phyloP scores from a whole-genome alignment of 176 grass and related monocot species.

The Carex myosuroides region DNA sequence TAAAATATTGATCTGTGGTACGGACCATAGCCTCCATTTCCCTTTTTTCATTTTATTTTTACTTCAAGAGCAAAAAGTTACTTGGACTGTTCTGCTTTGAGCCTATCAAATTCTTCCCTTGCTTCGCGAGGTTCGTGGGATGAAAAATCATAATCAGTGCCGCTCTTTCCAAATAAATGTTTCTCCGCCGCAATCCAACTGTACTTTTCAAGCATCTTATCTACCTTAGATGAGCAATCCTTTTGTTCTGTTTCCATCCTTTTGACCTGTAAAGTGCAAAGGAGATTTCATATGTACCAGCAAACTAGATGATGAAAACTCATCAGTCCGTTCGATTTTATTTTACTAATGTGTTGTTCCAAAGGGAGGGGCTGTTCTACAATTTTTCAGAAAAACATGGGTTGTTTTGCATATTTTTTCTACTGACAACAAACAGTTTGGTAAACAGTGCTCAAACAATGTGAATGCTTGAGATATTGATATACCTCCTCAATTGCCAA shows the following conservation, averaged over 20 bases:
- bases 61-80: slow-evolving; percentile 10
- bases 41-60: neutral
- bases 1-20: no score
- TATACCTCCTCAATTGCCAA: neutral
- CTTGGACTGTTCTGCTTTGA: slow-evolving; percentile 87
- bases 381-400: neutral
- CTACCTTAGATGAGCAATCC: slow-evolving; percentile 82
- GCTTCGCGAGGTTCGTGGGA: slow-evolving; percentile 61
- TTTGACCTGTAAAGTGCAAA: slow-evolving; percentile 52
- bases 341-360: neutral
- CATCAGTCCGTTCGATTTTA: no score
- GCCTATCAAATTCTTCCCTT: slow-evolving; percentile 57
- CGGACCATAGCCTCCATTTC: neutral
- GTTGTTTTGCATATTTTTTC: neutral
- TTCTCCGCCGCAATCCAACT: slow-evolving; percentile 91
- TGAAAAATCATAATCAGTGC: slow-evolving; percentile 91
- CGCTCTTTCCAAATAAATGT: slow-evolving; percentile 84
- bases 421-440: neutral
- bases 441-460: neutral
- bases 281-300: neutral
- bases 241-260: slow-evolving; percentile 96
- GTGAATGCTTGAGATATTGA: neutral
- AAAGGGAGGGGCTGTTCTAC: neutral
- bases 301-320: no score
- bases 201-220: slow-evolving; percentile 76